These are phyloP conservation scores for Saturnispora dispora DNA, from an alignment of 805 yeast species.

Conservation along the genomic window DNA sequence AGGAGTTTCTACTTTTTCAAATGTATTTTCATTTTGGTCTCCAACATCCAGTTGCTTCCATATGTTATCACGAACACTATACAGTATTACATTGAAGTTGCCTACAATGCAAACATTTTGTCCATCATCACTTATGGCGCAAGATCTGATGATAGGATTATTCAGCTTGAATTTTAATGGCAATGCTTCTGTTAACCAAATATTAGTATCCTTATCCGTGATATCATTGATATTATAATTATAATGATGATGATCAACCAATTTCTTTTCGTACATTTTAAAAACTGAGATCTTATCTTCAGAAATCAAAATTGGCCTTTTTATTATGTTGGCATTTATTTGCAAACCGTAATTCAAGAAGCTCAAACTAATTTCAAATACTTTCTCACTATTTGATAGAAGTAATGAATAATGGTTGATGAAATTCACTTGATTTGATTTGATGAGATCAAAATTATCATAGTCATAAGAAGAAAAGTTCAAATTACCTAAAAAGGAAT, in stretches of 20 bases:
- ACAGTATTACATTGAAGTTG: slow-evolving; percentile 35
- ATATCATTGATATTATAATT: slow-evolving; percentile 14
- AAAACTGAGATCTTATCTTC: slow-evolving; percentile 35
- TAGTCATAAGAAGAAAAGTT: slow-evolving; percentile 33
- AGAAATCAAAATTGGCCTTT: slow-evolving; percentile 35
- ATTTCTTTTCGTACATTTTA: slow-evolving; percentile 38
- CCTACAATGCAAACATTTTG: slow-evolving; percentile 42
- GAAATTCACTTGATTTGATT: slow-evolving; percentile 15
- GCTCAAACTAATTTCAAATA: slow-evolving; percentile 23
- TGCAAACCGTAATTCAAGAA: slow-evolving; percentile 19
- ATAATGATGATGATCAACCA: slow-evolving; percentile 29
- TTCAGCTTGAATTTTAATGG: slow-evolving; percentile 37
- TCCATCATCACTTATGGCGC: slow-evolving; percentile 40
- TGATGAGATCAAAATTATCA: slow-evolving; percentile 20
- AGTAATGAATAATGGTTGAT: slow-evolving; percentile 28
- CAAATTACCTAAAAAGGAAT: slow-evolving; percentile 40
- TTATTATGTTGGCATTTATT: slow-evolving; percentile 19
- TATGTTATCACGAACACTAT: slow-evolving; percentile 30
- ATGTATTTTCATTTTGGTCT: slow-evolving; percentile 16
- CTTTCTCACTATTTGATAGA: slow-evolving; percentile 22
- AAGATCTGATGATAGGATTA: slow-evolving; percentile 35
- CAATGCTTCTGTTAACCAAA: slow-evolving; percentile 39
- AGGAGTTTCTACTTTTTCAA: slow-evolving; percentile 24
- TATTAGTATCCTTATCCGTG: slow-evolving; percentile 30
- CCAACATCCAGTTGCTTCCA: slow-evolving; percentile 38